Conservation (phyloP, 2,329 filamentous ascomycete genomes). For the Kalmusia sp. region DNA sequence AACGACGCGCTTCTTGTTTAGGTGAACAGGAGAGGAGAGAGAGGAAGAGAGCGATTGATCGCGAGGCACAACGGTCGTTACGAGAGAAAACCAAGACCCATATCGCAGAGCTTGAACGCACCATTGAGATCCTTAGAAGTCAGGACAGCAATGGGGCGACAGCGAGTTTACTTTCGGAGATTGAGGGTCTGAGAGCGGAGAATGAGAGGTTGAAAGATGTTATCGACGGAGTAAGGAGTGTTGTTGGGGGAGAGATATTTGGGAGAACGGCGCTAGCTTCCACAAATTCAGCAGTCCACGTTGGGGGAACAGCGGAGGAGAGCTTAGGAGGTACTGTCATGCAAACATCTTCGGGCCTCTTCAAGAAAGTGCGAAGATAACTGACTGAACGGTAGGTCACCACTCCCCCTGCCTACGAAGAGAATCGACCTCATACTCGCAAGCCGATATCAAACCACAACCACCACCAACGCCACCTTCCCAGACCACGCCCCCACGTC, state of each 20-base stretch:
- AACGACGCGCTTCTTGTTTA: slow-evolving; percentile 41
- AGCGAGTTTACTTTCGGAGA: slow-evolving; percentile 38
- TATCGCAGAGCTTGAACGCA: slow-evolving; percentile 45
- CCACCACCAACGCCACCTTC: slow-evolving; percentile 14
- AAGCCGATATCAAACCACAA: slow-evolving; percentile 22
- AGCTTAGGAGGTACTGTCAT: slow-evolving; percentile 13
- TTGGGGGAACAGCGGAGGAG: background rate
- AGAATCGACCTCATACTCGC: slow-evolving; percentile 18
- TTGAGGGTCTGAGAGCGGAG: slow-evolving; percentile 38
- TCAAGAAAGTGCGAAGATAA: slow-evolving; percentile 26
- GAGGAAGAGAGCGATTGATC: slow-evolving; percentile 44
- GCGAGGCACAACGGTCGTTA: slow-evolving; percentile 44
- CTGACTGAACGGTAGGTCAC: slow-evolving; percentile 36
- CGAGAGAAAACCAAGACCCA: slow-evolving; percentile 47
- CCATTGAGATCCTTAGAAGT: slow-evolving; percentile 42
- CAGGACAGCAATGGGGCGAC: slow-evolving; percentile 43
- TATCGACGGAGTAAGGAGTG: slow-evolving; percentile 43
- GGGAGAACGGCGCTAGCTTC: slow-evolving; percentile 15
- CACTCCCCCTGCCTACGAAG: slow-evolving; percentile 27
- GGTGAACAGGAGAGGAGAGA: slow-evolving; percentile 45
- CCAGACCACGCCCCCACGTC: slow-evolving; percentile 9
- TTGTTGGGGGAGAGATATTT: slow-evolving; percentile 33
- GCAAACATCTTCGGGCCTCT: no score
- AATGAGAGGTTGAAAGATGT: slow-evolving; percentile 43
- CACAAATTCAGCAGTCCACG: background rate